Evolutionary conservation across 73 alveolate genomes (phyloP), one percentile per base, ranked within the genome.

Genomic region (Paramecium pentaurelia): DNA sequence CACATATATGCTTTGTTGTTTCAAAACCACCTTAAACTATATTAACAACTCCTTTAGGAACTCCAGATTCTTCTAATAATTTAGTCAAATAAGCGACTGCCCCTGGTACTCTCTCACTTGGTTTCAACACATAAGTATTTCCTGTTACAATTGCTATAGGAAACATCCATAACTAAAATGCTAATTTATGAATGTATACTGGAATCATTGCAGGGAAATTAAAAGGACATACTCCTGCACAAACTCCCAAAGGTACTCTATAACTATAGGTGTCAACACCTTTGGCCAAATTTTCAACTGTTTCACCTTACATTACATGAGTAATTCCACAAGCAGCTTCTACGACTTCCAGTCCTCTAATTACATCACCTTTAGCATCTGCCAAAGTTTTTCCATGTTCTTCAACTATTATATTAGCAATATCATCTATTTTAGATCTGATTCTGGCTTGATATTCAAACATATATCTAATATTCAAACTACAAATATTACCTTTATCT

Each of bases 171-270:
- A 97, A 92, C 87, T 73, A 73, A 10, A 73, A 73, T 34, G 49
- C 1, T 8, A 44, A 73, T 37, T 18, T 73, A 36, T 73, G 7
- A 68, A 28, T 37, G 25, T 22, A 16, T 73, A 73, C 87, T 11
- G 99, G 98, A 60, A 96, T 95, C 98, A 97, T 97, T 12, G 99
- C 98, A 20, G 99, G 99, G 97, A 97, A 97, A 95, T 97, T 97
- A 97, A 95, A 97, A 37, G 99, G 99, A 60, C 97, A 88, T 10
- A 97, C 93, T 58, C 99, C 99, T 22, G 99, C 99, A 47, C 98
- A 95, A 45, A 97, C 99, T 9, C 99, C 99, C 71, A 97, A 85
- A 0, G 99, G 99, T 36, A 85, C 95, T 87, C 99, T 95, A 94
- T 96, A 96, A 42, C 98, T 93, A 89, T 97, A 97, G 49, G 95